Evolutionary conservation across 1,284 basidiomycete genomes (phyloP).

Genomic region (Phylloboletellus chloephorus): DNA sequence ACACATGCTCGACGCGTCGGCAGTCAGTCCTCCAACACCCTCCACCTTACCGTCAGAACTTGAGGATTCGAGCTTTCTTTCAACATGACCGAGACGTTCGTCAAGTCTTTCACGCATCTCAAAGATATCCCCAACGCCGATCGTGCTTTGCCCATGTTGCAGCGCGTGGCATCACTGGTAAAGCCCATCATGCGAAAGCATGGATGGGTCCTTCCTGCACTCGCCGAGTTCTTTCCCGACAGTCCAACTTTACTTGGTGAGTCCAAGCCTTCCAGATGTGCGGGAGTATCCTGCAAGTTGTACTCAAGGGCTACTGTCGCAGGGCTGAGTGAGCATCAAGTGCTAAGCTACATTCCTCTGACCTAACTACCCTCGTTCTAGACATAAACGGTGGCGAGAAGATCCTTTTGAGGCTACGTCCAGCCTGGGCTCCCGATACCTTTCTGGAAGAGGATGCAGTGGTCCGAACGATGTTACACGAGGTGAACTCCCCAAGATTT

Average conservation of each 20-base stretch:
- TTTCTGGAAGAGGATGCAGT: constrained; percentile 76
- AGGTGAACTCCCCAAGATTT: constrained; percentile 42
- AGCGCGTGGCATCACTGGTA: constrained; percentile 73
- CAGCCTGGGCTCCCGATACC: constrained; percentile 57
- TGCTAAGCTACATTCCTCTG: not conserved
- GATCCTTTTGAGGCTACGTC: constrained; percentile 76
- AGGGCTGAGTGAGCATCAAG: constrained; percentile 32
- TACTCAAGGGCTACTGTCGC: constrained; percentile 8
- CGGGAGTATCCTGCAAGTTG: not conserved
- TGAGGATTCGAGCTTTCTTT: not conserved
- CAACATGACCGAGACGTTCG: constrained; percentile 46
- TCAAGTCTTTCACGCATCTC: constrained; percentile 63
- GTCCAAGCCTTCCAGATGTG: constrained; percentile 20
- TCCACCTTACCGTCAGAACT: not conserved
- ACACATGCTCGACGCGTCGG: constrained; percentile 11
- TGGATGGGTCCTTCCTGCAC: constrained; percentile 72
- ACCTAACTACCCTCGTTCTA: constrained; percentile 26
- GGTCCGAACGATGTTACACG: constrained; percentile 79
- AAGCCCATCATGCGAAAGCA: constrained; percentile 88
- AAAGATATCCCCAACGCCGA: constrained; percentile 57
- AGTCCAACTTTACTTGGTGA: constrained; percentile 68
- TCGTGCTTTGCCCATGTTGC: constrained; percentile 58
- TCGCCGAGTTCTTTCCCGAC: constrained; percentile 83
- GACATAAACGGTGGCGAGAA: constrained; percentile 75
- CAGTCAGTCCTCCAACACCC: constrained; percentile 1